Base-by-base conservation (phyloP, 116 monocot genomes). In the Papilionanthe hybrid region DNA sequence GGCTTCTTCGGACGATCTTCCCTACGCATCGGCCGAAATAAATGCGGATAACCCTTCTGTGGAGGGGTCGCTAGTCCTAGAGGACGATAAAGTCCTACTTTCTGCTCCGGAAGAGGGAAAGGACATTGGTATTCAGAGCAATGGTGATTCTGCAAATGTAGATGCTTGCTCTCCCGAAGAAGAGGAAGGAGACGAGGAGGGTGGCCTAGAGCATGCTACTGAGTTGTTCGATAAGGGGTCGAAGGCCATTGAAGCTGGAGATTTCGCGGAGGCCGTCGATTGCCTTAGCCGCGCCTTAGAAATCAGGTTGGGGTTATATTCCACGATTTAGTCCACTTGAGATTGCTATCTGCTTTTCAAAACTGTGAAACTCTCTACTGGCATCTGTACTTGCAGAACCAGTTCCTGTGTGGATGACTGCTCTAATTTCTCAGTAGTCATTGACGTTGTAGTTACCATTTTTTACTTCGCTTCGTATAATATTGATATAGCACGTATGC, bases 241-340 rank as follows among this genome's bases (percentile, higher is more conserved):
- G 5, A 89, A 88, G 83, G 94, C 96, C 42, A 89, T 94, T 13
- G 92, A 94, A 81, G 94, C 80, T 29, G 87, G 83, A 9, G 86
- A 94, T 74, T 84, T 84, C 20, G 84, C 69, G 27, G 96, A 94
- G n/a, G 90, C 96, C 27, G 94, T 87, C 4, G 96, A 96, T 77
- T 92, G 76, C 84, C 87, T 94, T 77, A 96, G 96, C 83, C 94
- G 96, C 25, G 89, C 94, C 79, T 89, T 96, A 25, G 94, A 96
- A 72, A 92, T 94, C 87, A 92, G 89, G 95, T 95, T 55, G 72
- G 78, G 30, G 75, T 37, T 49, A 3, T 27, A 5, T 53, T 57
- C 32, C 72, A 72, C 56, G 49, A 4, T 43, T 72, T 19, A 5
- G n/a, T 13, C 32, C 29, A 13, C 11, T 69, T 37, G 28, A 2